Base-by-base conservation (phyloP, 129 eudicot species). In the Erigeron canadensis region DNA sequence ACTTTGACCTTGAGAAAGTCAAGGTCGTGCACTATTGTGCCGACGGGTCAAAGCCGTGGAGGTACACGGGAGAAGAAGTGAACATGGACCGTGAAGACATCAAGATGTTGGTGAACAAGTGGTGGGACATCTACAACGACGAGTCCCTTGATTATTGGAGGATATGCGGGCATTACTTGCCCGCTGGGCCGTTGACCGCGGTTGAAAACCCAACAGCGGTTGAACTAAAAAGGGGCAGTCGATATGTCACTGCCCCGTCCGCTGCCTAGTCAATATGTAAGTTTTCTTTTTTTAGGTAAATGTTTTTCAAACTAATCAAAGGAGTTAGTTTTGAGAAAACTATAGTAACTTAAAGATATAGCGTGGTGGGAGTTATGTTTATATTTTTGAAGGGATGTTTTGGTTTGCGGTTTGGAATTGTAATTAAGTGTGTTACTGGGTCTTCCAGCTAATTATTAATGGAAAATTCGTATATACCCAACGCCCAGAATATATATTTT, bases 11-110 rank as follows among this genome's bases (percentile, higher is more conserved):
- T 2, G 77, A 81, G 0, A 77, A 74, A 34, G 79, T 81, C 46
- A 84, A 87, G 67, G 93, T 87, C 34, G 89, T 87, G 16, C 93
- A 87, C 54, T 87, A 87, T 58, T 87, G 89, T 18, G 89, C 89
- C 17, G 87, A 85, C 1, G 94, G 89, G 0, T 84, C 94, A 9
- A 87, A 87, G 72, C 94, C 94, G 6, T 87, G 94, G 94, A 41
- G 94, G 85, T 87, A 39, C 76, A 84, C 89, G 9, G 94, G 94
- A 34, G 40, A 87, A 63, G 94, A 84, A 37, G 73, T 19, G 80
- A 84, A 87, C 54, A 84, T 87, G 94, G 78, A 80, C 37, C 54
- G 94, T 38, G 86, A 71, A 18, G 94, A 87, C 75, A 77, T 87
- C 19, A 82, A 84, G 70, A 87, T 77, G 81, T 42, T 87, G 34